These are phyloP conservation scores for Nicotiana sylvestris DNA, from an alignment of 257 asterid genomes.

Conservation along the genomic window DNA sequence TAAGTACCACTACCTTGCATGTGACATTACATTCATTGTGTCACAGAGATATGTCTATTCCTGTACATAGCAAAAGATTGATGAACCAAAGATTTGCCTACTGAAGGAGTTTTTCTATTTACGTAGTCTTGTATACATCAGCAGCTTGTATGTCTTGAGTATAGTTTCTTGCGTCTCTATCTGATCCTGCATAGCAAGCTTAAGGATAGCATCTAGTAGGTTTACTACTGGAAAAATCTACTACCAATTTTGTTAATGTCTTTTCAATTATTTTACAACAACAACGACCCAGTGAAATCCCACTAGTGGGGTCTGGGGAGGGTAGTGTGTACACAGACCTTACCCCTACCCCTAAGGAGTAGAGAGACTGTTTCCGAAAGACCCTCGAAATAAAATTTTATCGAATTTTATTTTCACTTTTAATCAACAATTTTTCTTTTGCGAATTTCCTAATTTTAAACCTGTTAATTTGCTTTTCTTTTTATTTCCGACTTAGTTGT, in stretches of 20 bases:
- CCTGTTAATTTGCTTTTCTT: background rate
- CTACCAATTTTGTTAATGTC: background rate
- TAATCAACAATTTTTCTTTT: background rate
- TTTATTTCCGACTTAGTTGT: background rate
- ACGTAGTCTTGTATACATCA: background rate
- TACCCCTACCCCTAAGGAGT: too few species aligned
- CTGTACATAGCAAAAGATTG: background rate
- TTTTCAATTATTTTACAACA: background rate
- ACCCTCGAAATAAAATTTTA: background rate
- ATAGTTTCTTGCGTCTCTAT: background rate
- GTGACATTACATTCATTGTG: background rate
- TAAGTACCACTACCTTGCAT: background rate
- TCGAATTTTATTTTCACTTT: background rate
- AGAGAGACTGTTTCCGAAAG: too few species aligned
- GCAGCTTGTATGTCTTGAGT: background rate
- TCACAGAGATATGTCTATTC: background rate
- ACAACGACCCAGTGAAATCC: too few species aligned
- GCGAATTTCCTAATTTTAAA: background rate
- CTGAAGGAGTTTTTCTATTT: background rate
- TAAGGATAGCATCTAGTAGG: background rate
- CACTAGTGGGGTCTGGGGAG: too few species aligned
- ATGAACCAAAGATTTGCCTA: background rate
- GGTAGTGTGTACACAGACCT: too few species aligned
- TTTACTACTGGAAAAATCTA: background rate
- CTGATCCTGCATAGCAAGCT: background rate